Evolutionary conservation across 192 early-diverging fungal species (phyloP), one percentile per base, ranked within the genome.

Genomic region (Rhizoclosmatium globosum): DNA sequence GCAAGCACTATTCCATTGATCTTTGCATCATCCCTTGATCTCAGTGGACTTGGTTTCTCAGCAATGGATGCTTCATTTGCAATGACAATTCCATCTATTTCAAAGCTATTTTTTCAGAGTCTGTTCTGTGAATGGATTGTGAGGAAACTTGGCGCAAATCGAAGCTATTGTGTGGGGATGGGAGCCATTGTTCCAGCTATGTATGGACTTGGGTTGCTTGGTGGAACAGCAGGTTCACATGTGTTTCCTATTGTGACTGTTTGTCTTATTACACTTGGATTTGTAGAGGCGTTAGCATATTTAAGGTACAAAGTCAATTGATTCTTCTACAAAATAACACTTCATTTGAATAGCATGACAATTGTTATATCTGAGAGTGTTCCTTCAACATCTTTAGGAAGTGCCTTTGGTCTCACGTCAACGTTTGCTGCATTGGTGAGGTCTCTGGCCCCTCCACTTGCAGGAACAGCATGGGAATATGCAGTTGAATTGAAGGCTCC

Each of bases 51-150:
- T 19, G 79, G 60, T 4, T 71, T 82, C 15, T 53, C 76, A 39
- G 46, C 84, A 3, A 58, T 62, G 11, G 58, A 58, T 3, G 56
- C 79, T 2, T 75, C 84, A 3, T 61, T 79, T n/a, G 71, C 77
- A 9, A 60, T 86, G 47, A 69, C 79, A 2, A 42, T 82, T 46
- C 75, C 83, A 42, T 71, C 83, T 15, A 38, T 73, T 38, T 68
- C 79, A 21, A 89, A 89, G 62, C 81, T 89, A 21, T 7, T 68
- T 23, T 58, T 43, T 57, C 87, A 89, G 76, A 62, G 78, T 4
- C 47, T 83, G 23, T 17, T 76, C 1, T 86, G 83, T 64, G 17
- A 61, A 3, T 64, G 44, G 7, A 47, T 86, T 3, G 39, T 85
- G n/a, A 19, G 13, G 39, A 4, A 15, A 4, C 15, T 85, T 1